Evolutionary conservation across 1,139 yeast genomes (phyloP).

Genomic region (Debaryomyces nepalensis): DNA sequence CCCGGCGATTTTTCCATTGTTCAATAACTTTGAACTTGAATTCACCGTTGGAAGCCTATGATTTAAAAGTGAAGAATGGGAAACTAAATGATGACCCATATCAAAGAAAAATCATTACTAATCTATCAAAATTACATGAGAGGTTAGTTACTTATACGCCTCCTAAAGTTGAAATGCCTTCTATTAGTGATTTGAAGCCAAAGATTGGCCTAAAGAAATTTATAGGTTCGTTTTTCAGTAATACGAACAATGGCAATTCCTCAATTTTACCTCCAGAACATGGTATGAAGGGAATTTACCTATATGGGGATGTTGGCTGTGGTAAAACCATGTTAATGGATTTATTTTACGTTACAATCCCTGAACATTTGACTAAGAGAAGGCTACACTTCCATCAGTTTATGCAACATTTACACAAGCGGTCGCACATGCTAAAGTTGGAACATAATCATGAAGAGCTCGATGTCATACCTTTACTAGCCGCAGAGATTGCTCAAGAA

Average conservation of each 20-base stretch:
- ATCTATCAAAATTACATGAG: constrained; percentile 56
- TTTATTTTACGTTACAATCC: constrained; percentile 82
- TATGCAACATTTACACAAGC: constrained; percentile 91
- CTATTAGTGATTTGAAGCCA: constrained; percentile 51
- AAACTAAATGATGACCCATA: constrained; percentile 65
- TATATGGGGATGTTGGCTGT: constrained; percentile 97
- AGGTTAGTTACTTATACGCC: constrained; percentile 56
- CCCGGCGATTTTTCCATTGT: constrained; percentile 6
- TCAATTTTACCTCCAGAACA: constrained; percentile 18
- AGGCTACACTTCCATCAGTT: constrained; percentile 95
- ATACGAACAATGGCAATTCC: constrained; percentile 15
- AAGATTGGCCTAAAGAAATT: constrained; percentile 47
- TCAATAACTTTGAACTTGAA: constrained; percentile 2
- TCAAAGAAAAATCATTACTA: constrained; percentile 65
- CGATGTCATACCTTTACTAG: constrained; percentile 84
- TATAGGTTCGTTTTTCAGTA: constrained; percentile 39
- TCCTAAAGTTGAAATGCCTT: constrained; percentile 56
- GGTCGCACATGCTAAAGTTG: constrained; percentile 75
- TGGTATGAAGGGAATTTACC: constrained; percentile 75
- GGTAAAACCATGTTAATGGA: constrained; percentile 99
- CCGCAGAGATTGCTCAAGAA: constrained; percentile 77
- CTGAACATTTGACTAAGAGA: constrained; percentile 71
- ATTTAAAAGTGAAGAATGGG: constrained; percentile 55
- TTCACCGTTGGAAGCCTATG: constrained; percentile 66
- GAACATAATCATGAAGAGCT: constrained; percentile 62